Base-by-base conservation (phyloP, 805 yeast genomes). In the Wickerhamomyces strasburgensis region DNA sequence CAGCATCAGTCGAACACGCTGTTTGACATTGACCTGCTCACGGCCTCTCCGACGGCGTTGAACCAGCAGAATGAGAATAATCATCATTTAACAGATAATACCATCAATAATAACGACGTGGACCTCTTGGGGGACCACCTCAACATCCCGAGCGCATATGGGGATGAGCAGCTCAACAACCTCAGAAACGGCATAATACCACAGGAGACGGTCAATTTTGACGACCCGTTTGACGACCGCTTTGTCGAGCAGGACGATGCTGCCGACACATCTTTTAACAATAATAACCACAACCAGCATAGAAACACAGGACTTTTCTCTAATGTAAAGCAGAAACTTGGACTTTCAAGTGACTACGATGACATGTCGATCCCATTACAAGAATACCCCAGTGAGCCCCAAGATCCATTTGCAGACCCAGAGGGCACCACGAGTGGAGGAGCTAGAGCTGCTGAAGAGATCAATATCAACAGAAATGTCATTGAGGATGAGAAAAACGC, bases 11-110 rank as follows among this genome's bases (percentile, higher is more conserved):
- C 27, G 10, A 57, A 61, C 39, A 60, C 68, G 24, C 48, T 66
- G 17, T 66, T 65, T 36, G 71, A 66, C 43, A 56, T 66, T 15
- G 70, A 65, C 40, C 51, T 65, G 33, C 44, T 64, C 49, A 38
- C 24, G 5, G 6, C 9, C 19, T 52, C 38, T 33, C 41, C 29
- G 6, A n/a, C 35, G 15, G 33, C 35, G 10, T 25, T 38, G 33
- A 45, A 32, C 30, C 38, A 35, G 26, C 33, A 28, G 10, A 21
- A 21, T 11, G 25, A 21, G 25, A 21, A 21, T n/a, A n/a, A n/a
- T n/a, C n/a, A n/a, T n/a, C n/a, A n/a, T n/a, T n/a, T 38, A 15
- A 34, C 42, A 24, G 37, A 41, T 14, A 30, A 24, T 32, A 48
- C 42, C 16, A 27, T 31, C 15, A 48, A 45, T 31, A 29, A 35